These are phyloP conservation scores for Agrocybe pediades DNA, from an alignment of 768 basidiomycete genomes.

Conservation along the genomic window DNA sequence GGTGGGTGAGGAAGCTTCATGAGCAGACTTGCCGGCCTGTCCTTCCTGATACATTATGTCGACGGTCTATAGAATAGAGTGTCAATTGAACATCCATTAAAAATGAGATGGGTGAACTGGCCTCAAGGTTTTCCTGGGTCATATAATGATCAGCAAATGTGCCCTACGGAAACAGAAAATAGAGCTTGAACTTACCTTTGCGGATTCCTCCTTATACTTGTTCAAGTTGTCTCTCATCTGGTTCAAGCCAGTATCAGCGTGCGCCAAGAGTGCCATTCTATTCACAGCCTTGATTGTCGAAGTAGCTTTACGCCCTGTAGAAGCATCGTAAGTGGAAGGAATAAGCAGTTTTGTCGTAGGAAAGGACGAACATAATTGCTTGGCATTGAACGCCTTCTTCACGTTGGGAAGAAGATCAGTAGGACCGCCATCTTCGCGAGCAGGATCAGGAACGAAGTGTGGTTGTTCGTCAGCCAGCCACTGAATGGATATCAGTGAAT, in stretches of 20 bases:
- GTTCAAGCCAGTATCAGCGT: slow-evolving; percentile 42
- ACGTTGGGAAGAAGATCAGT: slow-evolving; percentile 87
- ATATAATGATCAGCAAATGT: neutral
- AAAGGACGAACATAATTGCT: slow-evolving; percentile 69
- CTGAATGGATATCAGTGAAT: slow-evolving; percentile 52
- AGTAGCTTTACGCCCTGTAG: slow-evolving; percentile 83
- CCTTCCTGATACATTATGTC: slow-evolving; percentile 52
- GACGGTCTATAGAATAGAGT: slow-evolving; percentile 24
- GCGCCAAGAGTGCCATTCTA: slow-evolving; percentile 67
- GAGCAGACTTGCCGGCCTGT: slow-evolving; percentile 20
- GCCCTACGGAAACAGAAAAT: neutral
- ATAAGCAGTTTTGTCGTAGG: neutral
- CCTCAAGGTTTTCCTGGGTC: slow-evolving; percentile 23
- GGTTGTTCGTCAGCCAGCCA: slow-evolving; percentile 76
- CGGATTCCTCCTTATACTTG: slow-evolving; percentile 82
- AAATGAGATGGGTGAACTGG: slow-evolving; percentile 2
- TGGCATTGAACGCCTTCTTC: slow-evolving; percentile 88
- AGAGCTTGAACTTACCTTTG: slow-evolving; percentile 42
- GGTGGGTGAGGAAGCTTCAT: slow-evolving; percentile 23
- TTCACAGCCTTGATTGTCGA: slow-evolving; percentile 85
- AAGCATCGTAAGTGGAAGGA: slow-evolving; percentile 2
- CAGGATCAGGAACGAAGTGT: slow-evolving; percentile 70
- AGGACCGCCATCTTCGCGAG: slow-evolving; percentile 57
- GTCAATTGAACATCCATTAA: slow-evolving; percentile 22
- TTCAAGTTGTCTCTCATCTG: slow-evolving; percentile 60